phyloP scores from a whole-genome alignment of 2,329 filamentous ascomycete genomes.

The Aphanocladium album region DNA sequence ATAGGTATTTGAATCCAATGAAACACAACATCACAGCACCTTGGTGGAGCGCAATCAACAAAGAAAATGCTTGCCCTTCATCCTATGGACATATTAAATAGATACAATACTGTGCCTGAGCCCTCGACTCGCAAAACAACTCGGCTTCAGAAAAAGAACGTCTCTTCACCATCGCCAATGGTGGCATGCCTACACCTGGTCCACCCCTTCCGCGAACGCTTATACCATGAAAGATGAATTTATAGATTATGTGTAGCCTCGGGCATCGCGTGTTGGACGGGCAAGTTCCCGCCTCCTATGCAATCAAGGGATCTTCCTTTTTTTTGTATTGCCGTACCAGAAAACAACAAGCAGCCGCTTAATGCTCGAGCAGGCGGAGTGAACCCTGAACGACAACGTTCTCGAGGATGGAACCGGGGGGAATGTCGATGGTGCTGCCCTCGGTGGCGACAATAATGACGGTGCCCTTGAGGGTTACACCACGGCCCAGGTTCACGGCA shows the following conservation, averaged over 20 bases:
- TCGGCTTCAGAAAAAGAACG: conserved; percentile 5
- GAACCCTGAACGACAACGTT: conserved; percentile 99
- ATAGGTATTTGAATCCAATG: too few relatives aligned
- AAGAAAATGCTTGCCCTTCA: conserved; percentile 3
- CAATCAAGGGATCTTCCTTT: not conserved
- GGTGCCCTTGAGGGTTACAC: conserved; percentile 93
- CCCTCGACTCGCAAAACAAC: conserved; percentile 2
- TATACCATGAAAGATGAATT: not conserved
- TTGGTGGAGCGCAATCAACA: not conserved
- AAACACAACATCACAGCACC: not conserved
- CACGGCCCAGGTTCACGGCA: conserved; percentile 91
- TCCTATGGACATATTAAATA: conserved; percentile 11
- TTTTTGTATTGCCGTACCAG: not conserved
- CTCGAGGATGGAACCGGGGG: conserved; percentile 92
- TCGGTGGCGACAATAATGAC: conserved; percentile 99
- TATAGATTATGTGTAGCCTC: not conserved
- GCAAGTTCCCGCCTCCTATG: not conserved
- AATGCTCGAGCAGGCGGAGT: conserved; percentile 68
- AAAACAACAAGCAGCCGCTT: conserved; percentile 20
- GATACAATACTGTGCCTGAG: conserved; percentile 10
- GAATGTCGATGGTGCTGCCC: conserved; percentile 95
- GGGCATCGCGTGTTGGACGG: not conserved
- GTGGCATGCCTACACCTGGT: not conserved
- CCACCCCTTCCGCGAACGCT: not conserved
- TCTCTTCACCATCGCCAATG: conserved; percentile 1